phyloP scores from a whole-genome alignment of 805 yeast species.

The Cyberlindnera euphorbiae region DNA sequence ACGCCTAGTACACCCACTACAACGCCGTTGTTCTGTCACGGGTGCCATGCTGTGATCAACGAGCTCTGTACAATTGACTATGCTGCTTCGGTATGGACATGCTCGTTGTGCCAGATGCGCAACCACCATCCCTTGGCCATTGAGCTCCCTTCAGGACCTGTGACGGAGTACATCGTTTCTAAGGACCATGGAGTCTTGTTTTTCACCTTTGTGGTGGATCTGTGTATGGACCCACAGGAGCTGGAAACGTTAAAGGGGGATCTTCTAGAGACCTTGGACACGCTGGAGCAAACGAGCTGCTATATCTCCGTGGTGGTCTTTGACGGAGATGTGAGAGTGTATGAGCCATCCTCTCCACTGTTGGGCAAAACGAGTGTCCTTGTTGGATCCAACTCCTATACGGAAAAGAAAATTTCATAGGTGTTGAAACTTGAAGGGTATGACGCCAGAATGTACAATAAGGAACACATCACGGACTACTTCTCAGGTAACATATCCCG shows the following conservation, averaged over 20 bases:
- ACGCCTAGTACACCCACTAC: constrained; percentile 22
- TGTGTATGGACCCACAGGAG: constrained; percentile 82
- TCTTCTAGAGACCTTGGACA: constrained; percentile 59
- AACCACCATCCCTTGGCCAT: background rate
- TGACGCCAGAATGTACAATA: background rate
- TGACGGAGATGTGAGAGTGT: constrained; percentile 83
- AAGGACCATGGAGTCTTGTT: constrained; percentile 57
- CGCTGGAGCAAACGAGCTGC: constrained; percentile 71
- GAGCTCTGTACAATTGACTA: constrained; percentile 79
- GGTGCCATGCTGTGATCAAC: constrained; percentile 76
- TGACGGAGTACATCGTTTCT: constrained; percentile 23
- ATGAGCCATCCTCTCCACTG: constrained; percentile 38
- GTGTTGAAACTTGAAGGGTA: background rate
- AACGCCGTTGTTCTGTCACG: constrained; percentile 47
- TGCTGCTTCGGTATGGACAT: constrained; percentile 70
- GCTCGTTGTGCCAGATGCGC: constrained; percentile 63
- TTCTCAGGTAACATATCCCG: background rate
- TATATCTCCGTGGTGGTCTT: constrained; percentile 76
- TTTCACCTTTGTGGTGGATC: constrained; percentile 75
- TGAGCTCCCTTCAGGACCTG: background rate
- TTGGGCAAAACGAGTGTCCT: constrained; percentile 3
- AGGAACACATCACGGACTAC: constrained; percentile 2
- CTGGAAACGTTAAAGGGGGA: constrained; percentile 71
- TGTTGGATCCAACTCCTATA: constrained; percentile 37
- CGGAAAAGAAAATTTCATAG: constrained; percentile 1